A percentile compares a stretch with the other conserved stretches of the same genome.
phyloP scores from a whole-genome alignment of 192 early-diverging fungal genomes.

The Backusella luteola region DNA sequence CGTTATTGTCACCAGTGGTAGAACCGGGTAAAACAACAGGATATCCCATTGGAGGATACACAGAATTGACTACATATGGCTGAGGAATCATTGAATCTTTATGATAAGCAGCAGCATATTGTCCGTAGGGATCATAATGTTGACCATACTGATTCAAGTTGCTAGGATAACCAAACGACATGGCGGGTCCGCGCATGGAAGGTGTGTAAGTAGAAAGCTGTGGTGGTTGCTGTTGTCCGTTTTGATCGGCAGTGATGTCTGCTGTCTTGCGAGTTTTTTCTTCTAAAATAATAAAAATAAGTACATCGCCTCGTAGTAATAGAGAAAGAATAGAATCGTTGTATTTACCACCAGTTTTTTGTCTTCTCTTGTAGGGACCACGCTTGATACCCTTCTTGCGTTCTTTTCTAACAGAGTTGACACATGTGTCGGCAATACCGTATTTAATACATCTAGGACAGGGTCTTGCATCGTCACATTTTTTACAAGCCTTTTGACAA shows the following conservation, averaged over 20 bases:
- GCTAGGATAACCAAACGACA: slow-evolving; percentile 21
- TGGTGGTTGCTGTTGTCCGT: neutral
- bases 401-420: slow-evolving; percentile 77
- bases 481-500: slow-evolving; percentile 90
- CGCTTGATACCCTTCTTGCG: slow-evolving; percentile 82
- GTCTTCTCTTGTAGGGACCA: slow-evolving; percentile 74
- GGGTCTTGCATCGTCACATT: slow-evolving; percentile 83
- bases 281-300: neutral
- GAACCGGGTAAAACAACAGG: slow-evolving; percentile 7
- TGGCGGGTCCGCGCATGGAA: slow-evolving; percentile 15
- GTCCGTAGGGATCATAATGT: slow-evolving; percentile 7
- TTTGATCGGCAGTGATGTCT: neutral
- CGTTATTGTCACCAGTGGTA: neutral
- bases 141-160: slow-evolving; percentile 24
- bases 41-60: slow-evolving; percentile 25
- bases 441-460: slow-evolving; percentile 81
- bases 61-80: slow-evolving; percentile 26
- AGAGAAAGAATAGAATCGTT: neutral
- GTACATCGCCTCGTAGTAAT: neutral
- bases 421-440: slow-evolving; percentile 64
- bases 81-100: slow-evolving; percentile 18
- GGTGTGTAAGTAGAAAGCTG: slow-evolving; percentile 1
- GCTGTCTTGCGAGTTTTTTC: slow-evolving; percentile 10
- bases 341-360: slow-evolving; percentile 9
- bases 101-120: slow-evolving; percentile 19